Evolutionary conservation across 177 flowering plant species (phyloP).

Genomic region (Vitis hybrid): DNA sequence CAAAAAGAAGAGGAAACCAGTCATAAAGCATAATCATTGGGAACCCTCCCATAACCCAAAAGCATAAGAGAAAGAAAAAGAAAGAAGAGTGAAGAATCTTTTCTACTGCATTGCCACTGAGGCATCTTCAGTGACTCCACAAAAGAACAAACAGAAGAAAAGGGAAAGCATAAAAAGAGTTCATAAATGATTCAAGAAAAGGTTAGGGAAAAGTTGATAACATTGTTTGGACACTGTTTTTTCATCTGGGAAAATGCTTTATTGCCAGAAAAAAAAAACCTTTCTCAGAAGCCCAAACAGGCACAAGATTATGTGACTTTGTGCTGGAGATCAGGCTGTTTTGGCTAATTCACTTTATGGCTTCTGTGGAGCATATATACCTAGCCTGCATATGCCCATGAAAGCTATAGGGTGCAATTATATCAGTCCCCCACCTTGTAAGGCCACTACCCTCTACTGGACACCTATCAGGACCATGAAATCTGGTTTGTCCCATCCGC

Average conservation of each 20-base stretch:
- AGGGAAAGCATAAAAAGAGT: neutral
- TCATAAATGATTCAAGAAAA: neutral
- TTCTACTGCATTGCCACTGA: neutral
- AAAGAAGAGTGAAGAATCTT: conserved; percentile 1
- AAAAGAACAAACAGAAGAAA: conserved; percentile 9
- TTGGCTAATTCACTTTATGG: neutral
- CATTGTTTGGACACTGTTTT: neutral
- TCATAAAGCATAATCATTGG: conserved; percentile 10
- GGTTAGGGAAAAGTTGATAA: neutral
- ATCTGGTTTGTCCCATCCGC: too few species aligned
- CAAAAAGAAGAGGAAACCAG: conserved; percentile 9
- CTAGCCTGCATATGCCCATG: neutral
- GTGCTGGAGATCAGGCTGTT: conserved; percentile 4
- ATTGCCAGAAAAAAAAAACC: neutral
- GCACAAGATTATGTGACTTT: neutral
- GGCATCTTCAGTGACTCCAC: conserved; percentile 14
- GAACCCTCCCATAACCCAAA: conserved; percentile 1
- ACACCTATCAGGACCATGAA: neutral
- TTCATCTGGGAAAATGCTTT: neutral
- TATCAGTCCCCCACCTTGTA: conserved; percentile 15
- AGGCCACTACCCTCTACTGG: neutral
- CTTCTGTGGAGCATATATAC: neutral
- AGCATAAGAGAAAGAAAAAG: neutral
- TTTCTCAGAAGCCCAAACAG: conserved; percentile 6
- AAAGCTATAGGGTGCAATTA: conserved; percentile 8